Base-by-base conservation (phyloP, 2,329 filamentous ascomycete species). In the Xylariaceae sp. region DNA sequence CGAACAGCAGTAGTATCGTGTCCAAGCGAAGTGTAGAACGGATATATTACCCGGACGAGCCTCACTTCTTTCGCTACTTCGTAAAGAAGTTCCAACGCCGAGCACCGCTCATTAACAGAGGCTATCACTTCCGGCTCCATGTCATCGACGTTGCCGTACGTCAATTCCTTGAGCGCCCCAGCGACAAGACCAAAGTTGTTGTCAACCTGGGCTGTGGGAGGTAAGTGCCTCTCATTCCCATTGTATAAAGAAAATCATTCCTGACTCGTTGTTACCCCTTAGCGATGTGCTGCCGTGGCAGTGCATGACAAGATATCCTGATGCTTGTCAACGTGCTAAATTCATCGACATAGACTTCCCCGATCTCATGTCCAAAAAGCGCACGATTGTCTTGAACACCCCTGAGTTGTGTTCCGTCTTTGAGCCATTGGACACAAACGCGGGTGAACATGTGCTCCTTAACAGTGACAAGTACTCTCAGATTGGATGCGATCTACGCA, bases 21-120 rank as follows among this genome's bases (percentile, higher is more conserved):
- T 96, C 92, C 11, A 97, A 97, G 73, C 81, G 92, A 66, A 94
- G 91, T 68, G 92, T 97, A n/a, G 92, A 96, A 71, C 87, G 87
- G 66, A 78, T 96, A 11, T 97, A 97, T 73, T 88, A 89, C 70
- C 81, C 88, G 13, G 68, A 84, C 62, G 86, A 95, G 68, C 84
- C 88, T 34, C 89, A 95, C 72, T 96, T 90, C 77, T 93, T 94
- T 67, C 87, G 89, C 51, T 88, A 90, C 70, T 97, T 97, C 73
- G 90, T 96, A 39, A 87, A 84, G 66, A 95, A 92, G 72, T 88
- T 89, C 66, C 87, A 91, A 73, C 81, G 91, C 61, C 82, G 92
- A 52, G 87, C 90, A n/a, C 92, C 93, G 1, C 79, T 96, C 55
- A 94, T 96, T 69, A 96, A 96, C 73, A 83, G 92, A 51, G 90